phyloP scores from a whole-genome alignment of 768 basidiomycete species.

The Asterophora parasitica region DNA sequence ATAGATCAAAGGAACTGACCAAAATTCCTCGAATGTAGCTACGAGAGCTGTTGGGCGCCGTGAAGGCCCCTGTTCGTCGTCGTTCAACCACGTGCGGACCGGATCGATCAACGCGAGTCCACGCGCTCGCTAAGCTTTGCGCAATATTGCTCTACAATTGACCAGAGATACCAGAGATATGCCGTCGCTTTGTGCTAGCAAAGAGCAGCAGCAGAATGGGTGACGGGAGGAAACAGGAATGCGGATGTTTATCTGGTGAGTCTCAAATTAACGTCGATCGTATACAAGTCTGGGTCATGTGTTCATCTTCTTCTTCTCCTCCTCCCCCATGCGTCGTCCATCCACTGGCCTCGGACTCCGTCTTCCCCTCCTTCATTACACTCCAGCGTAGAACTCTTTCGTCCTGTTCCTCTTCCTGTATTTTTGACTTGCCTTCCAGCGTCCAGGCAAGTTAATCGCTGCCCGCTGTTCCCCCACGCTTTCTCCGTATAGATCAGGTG shows the following conservation, averaged over 20 bases:
- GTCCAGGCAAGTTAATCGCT: not conserved
- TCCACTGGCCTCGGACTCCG: not conserved
- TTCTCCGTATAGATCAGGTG: constrained; percentile 14
- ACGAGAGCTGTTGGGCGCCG: too few species aligned
- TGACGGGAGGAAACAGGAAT: not conserved
- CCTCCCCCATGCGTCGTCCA: not conserved
- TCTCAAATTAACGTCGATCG: constrained; percentile 9
- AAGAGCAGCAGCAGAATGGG: not conserved
- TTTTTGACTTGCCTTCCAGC: not conserved
- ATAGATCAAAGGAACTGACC: too few species aligned
- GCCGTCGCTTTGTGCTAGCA: not conserved
- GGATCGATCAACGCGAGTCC: constrained; percentile 1
- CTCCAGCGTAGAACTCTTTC: too few species aligned
- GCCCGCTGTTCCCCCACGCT: constrained; percentile 2
- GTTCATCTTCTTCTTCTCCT: not conserved
- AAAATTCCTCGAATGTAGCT: too few species aligned
- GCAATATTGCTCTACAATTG: too few species aligned
- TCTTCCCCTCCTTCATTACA: too few species aligned
- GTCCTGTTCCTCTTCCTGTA: too few species aligned
- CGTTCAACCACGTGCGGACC: constrained; percentile 2
- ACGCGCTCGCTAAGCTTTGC: too few species aligned
- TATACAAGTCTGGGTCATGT: constrained; percentile 10
- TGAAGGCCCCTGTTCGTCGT: not conserved
- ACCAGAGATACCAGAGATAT: not conserved
- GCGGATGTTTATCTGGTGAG: constrained; percentile 11